These are phyloP conservation scores for Lithospermum erythrorhizon DNA, from an alignment of 257 asterid species.

Conservation along the genomic window DNA sequence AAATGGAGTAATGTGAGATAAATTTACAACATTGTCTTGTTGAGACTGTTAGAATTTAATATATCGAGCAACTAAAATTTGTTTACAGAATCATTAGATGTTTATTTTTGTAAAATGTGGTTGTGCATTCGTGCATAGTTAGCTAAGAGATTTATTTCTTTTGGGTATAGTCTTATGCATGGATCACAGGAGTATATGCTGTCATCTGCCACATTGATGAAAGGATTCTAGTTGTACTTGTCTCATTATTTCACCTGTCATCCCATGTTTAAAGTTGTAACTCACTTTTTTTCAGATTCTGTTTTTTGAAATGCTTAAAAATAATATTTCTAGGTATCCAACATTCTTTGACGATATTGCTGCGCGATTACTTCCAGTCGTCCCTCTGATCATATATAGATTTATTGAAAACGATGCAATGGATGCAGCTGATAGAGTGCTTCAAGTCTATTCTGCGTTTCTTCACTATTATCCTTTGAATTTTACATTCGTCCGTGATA, in stretches of 20 bases:
- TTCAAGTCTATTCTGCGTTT: conserved; percentile 66
- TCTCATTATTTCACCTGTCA: conserved; percentile 1
- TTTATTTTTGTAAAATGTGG: background rate
- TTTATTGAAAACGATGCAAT: conserved; percentile 80
- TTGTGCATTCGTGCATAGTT: too few species aligned
- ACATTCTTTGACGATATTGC: conserved; percentile 94
- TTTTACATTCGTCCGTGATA: conserved; percentile 93
- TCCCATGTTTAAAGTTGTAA: background rate
- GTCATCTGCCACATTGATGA: background rate
- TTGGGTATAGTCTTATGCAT: background rate
- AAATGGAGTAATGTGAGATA: too few species aligned
- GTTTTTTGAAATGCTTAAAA: background rate
- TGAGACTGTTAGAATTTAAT: background rate
- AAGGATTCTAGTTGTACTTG: background rate
- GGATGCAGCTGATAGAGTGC: conserved; percentile 91
- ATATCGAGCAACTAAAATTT: too few species aligned
- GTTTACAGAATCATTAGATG: background rate
- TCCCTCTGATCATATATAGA: conserved; percentile 79
- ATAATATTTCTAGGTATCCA: conserved; percentile 55
- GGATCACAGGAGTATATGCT: background rate
- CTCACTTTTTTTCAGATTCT: background rate
- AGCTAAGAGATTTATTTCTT: too few species aligned
- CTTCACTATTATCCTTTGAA: conserved; percentile 84
- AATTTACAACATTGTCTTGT: background rate
- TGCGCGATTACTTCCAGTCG: conserved; percentile 88